phyloP scores from a whole-genome alignment of 345 rosid genomes.

The Bretschneidera sinensis region DNA sequence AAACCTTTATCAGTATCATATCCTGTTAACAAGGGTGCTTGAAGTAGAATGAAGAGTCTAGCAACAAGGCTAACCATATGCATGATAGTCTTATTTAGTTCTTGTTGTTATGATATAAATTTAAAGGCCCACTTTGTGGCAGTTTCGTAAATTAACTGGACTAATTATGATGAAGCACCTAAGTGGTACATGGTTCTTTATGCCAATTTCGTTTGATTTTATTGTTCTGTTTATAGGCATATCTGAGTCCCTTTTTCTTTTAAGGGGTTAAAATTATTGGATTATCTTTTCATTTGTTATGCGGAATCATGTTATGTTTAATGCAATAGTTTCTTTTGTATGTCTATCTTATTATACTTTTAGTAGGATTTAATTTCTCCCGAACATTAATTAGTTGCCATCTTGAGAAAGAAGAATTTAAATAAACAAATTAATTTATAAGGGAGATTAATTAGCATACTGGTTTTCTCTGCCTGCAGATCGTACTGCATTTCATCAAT shows the following conservation, averaged over 20 bases:
- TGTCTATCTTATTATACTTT: neutral
- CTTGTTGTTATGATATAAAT: neutral
- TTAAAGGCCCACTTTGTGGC: too few relatives aligned
- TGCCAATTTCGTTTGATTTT: too few relatives aligned
- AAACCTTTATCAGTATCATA: too few relatives aligned
- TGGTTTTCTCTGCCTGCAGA: constrained; percentile 3
- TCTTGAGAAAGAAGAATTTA: neutral
- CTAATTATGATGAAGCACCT: neutral
- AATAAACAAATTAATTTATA: neutral
- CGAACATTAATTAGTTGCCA: neutral
- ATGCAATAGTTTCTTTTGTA: too few relatives aligned
- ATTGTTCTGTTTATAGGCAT: too few relatives aligned
- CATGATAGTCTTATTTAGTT: neutral
- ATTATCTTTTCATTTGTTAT: too few relatives aligned
- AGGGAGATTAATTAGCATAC: neutral
- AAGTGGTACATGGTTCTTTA: neutral
- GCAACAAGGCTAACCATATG: neutral
- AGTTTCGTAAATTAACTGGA: neutral
- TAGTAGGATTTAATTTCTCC: neutral
- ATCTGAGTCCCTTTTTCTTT: too few relatives aligned
- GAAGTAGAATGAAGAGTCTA: neutral
- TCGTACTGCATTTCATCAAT: neutral
- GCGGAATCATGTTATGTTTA: too few relatives aligned
- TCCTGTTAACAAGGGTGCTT: too few relatives aligned
- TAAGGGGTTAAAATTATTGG: too few relatives aligned